Conservation (phyloP, 1,284 basidiomycete species). For the Flammula alnicola region DNA sequence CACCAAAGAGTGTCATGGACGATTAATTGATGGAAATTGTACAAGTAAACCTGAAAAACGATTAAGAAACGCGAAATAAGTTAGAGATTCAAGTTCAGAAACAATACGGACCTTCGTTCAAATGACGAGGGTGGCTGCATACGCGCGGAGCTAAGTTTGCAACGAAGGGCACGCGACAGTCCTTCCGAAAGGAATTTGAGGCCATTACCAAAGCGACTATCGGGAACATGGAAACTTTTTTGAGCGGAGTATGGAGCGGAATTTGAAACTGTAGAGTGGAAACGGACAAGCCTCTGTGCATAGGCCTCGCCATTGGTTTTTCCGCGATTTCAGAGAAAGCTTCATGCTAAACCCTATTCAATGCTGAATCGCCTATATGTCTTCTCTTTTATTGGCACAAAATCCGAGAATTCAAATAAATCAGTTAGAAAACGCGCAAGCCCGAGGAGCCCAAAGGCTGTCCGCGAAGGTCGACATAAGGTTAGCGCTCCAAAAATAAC, state of each 20-base stretch:
- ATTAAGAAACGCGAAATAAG: not conserved
- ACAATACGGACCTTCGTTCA: conserved; percentile 1
- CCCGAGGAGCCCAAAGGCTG: not conserved
- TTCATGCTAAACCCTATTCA: not conserved
- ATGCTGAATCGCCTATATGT: not conserved
- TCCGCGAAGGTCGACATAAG: not conserved
- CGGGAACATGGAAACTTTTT: not conserved
- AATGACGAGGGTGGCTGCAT: conserved; percentile 4
- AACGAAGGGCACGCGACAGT: too few relatives aligned
- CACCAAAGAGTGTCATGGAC: conserved; percentile 10
- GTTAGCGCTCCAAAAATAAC: conserved; percentile 22
- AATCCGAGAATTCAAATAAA: not conserved
- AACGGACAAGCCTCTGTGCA: not conserved
- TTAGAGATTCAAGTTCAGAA: not conserved
- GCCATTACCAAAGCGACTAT: not conserved
- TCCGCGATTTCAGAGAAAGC: not conserved
- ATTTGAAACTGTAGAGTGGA: not conserved
- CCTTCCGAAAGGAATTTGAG: not conserved
- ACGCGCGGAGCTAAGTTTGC: too few relatives aligned
- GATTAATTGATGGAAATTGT: conserved; percentile 4
- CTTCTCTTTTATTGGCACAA: not conserved
- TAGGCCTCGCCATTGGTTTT: not conserved
- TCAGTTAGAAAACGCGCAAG: not conserved
- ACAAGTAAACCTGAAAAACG: too few relatives aligned
- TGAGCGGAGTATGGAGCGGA: conserved; percentile 2